A percentile compares a stretch with the other conserved stretches of the same genome.
These are phyloP conservation scores for Auricularia sp. DNA, from an alignment of 768 basidiomycete species.

Conservation along the genomic window DNA sequence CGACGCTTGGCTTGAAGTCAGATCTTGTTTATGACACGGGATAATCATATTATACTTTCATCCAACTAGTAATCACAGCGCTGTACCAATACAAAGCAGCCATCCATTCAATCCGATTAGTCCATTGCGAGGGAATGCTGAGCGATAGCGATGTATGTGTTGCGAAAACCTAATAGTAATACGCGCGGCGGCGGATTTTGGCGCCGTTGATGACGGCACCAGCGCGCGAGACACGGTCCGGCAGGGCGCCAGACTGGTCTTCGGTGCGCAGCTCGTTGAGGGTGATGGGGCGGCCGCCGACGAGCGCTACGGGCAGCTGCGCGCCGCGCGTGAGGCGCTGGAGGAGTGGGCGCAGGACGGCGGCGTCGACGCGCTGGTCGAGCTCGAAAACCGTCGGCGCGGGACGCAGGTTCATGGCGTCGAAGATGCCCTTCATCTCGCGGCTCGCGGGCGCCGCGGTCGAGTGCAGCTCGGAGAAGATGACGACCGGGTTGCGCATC, in stretches of 20 bases:
- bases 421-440: slow-evolving; percentile 52
- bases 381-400: slow-evolving; percentile 58
- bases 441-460: slow-evolving; percentile 39
- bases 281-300: slow-evolving; percentile 50
- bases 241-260: slow-evolving; percentile 40
- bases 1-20: too few relatives aligned
- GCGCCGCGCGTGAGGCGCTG: slow-evolving; percentile 43
- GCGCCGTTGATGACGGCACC: slow-evolving; percentile 47
- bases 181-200: slow-evolving; percentile 16
- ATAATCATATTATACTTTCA: too few relatives aligned
- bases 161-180: too few relatives aligned
- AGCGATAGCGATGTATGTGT: too few relatives aligned
- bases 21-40: too few relatives aligned
- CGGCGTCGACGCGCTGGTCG: slow-evolving; percentile 61
- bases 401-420: slow-evolving; percentile 47
- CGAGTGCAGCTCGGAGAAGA: slow-evolving; percentile 55
- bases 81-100: too few relatives aligned
- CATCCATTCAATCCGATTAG: too few relatives aligned
- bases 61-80: too few relatives aligned
- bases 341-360: slow-evolving; percentile 52
- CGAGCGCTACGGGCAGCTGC: slow-evolving; percentile 57
- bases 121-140: too few relatives aligned
- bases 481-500: slow-evolving; percentile 60
- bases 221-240: slow-evolving; percentile 37
- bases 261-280: slow-evolving; percentile 44